Base-by-base conservation (phyloP, 148 eudicot species). In the Euryodendron excelsum region DNA sequence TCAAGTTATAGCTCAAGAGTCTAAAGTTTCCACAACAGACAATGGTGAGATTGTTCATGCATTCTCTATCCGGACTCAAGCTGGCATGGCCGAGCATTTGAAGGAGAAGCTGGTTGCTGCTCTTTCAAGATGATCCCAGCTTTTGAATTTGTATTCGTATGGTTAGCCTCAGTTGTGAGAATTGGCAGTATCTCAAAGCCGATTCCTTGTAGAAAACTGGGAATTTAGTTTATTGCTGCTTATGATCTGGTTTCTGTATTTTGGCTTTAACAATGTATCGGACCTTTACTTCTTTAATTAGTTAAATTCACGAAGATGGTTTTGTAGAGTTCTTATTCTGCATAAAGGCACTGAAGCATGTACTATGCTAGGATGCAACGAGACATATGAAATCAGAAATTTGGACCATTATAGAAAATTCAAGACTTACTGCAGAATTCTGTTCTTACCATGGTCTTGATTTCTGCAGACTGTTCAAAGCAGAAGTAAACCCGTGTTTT, bases 31-130 rank as follows among this genome's bases (percentile, higher is more conserved):
- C 7, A 79, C 81, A 45, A 78, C 81, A 0, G 95, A 91, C 0
- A 62, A 70, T 64, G 95, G 90, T 31, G 89, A 92, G 82, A 83
- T 94, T 56, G 85, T 94, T 72, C 98, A 94, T 64, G 91, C 97
- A 21, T 94, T 92, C 80, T 84, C 89, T 21, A 81, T 94, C 56
- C 79, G 80, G 73, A 81, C 93, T 23, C 87, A 82, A 61, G 78
- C 73, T 39, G 93, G 86, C 4, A 84, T 67, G 28, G 98, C 91
- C 14, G 89, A 92, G 60, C 76, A 60, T 36, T 77, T 94, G 75
- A 94, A 94, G 85, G 91, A 86, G 41, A 90, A 87, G 85, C 88
- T 94, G 47, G 75, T 75, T 65, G 82, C 86, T 37, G 81, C 95
- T 73, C 88, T 94, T 70, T 85, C 78, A n/a, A 81, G 79, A 55